Evolutionary conservation across 2,329 filamentous ascomycete genomes (phyloP).

Genomic region (Bipolaris zeicola): DNA sequence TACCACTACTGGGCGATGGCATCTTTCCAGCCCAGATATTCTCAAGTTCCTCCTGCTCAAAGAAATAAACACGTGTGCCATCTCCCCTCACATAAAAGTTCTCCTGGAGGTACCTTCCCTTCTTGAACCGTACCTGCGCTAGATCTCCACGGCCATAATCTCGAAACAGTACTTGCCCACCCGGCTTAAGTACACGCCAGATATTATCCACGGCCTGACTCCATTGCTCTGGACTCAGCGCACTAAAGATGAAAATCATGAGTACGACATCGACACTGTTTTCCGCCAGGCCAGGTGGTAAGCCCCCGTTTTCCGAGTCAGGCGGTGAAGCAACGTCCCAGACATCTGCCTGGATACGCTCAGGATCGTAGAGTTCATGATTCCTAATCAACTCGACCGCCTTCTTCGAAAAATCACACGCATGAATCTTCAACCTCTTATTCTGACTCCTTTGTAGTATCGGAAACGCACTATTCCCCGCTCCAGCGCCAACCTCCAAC

Average conservation of each 20-base stretch:
- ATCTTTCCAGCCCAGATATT: conserved; percentile 71
- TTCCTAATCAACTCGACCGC: conserved; percentile 90
- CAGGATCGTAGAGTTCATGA: conserved; percentile 74
- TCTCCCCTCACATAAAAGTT: conserved; percentile 98
- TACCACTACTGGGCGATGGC: background rate
- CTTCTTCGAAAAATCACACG: conserved; percentile 94
- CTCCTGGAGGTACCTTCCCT: conserved; percentile 89
- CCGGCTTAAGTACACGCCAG: conserved; percentile 81
- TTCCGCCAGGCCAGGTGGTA: conserved; percentile 78
- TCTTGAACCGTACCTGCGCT: conserved; percentile 96
- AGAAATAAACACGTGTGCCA: conserved; percentile 96
- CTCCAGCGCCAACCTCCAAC: conserved; percentile 91
- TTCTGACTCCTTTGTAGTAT: conserved; percentile 86
- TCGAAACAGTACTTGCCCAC: conserved; percentile 91
- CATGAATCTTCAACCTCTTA: conserved; percentile 79
- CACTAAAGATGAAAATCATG: conserved; percentile 97
- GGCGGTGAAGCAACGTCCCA: conserved; percentile 76
- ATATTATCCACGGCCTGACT: conserved; percentile 79
- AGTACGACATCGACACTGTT: conserved; percentile 89
- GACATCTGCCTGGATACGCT: conserved; percentile 82
- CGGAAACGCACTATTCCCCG: conserved; percentile 95
- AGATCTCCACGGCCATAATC: conserved; percentile 96
- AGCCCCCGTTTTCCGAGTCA: conserved; percentile 55
- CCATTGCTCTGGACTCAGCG: conserved; percentile 86
- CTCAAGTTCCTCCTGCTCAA: conserved; percentile 81